These are phyloP conservation scores for Phaeosphaeria sp. DNA, from an alignment of 2,329 filamentous ascomycete genomes.

Conservation along the genomic window DNA sequence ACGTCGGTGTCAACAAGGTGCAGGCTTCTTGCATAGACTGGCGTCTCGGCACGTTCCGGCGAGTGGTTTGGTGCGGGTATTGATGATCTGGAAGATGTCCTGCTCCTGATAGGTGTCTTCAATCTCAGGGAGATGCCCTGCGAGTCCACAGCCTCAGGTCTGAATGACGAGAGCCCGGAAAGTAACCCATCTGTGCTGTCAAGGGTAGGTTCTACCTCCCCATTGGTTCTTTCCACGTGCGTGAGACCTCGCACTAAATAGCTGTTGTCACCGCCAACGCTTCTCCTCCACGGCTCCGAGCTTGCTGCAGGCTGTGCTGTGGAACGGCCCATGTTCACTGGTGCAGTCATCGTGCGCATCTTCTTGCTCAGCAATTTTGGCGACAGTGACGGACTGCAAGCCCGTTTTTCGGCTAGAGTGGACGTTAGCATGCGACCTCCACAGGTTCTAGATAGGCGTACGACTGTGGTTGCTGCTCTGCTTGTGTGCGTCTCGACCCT, in stretches of 20 bases:
- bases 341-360: constrained; percentile 11
- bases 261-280: constrained; percentile 12
- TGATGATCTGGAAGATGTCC: constrained; percentile 6
- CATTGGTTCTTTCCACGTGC: constrained; percentile 14
- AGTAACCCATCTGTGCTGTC: background rate
- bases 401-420: constrained; percentile 18
- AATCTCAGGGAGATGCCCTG: constrained; percentile 2
- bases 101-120: background rate
- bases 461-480: constrained; percentile 2
- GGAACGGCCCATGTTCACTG: background rate
- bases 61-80: constrained; percentile 1
- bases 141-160: constrained; percentile 9
- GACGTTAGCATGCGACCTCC: background rate
- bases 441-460: background rate
- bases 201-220: background rate
- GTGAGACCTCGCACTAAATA: constrained; percentile 3
- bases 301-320: background rate
- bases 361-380: constrained; percentile 14
- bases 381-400: constrained; percentile 4
- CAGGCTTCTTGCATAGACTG: constrained; percentile 31
- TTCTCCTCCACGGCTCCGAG: background rate
- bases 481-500: background rate
- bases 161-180: constrained; percentile 20
- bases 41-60: constrained; percentile 18
- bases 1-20: constrained; percentile 36